Evolutionary conservation across 192 early-diverging fungal genomes (phyloP).

Genomic region (Coemansia sp.): DNA sequence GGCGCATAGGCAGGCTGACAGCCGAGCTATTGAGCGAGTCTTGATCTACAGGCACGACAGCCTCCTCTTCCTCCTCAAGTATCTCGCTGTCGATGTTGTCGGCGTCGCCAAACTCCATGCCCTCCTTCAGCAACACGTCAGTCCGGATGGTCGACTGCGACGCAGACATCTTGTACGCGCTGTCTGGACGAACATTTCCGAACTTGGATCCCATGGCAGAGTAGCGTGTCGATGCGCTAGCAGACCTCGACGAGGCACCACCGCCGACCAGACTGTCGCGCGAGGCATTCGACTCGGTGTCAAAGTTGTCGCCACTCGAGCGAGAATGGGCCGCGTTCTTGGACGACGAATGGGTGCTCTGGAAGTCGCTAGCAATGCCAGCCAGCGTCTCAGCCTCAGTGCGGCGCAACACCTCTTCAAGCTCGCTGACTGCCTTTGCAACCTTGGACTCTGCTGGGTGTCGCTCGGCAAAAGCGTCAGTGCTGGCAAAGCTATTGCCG

Average conservation of each 20-base stretch:
- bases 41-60: constrained; percentile 39
- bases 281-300: constrained; percentile 35
- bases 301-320: constrained; percentile 8
- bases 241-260: constrained; percentile 48
- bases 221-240: constrained; percentile 45
- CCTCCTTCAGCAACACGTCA: constrained; percentile 42
- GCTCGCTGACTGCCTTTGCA: constrained; percentile 57
- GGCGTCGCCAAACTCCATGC: constrained; percentile 42
- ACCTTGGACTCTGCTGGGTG: constrained; percentile 57
- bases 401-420: constrained; percentile 53
- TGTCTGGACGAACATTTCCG: constrained; percentile 21
- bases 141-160: constrained; percentile 54
- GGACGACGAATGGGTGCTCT: constrained; percentile 12
- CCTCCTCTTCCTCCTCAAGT: constrained; percentile 32
- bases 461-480: constrained; percentile 37
- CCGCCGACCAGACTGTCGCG: constrained; percentile 51
- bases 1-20: constrained; percentile 43
- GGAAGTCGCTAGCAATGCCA: constrained; percentile 41
- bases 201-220: constrained; percentile 39
- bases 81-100: constrained; percentile 32
- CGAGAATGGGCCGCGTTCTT: not conserved
- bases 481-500: not conserved
- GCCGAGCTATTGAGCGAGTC: constrained; percentile 33
- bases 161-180: constrained; percentile 37
- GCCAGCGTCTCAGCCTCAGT: constrained; percentile 46